A percentile compares a stretch with the other conserved stretches of the same genome.
These are phyloP conservation scores for Vanilla planifolia DNA, from an alignment of 106 monocot species.

Conservation along the genomic window DNA sequence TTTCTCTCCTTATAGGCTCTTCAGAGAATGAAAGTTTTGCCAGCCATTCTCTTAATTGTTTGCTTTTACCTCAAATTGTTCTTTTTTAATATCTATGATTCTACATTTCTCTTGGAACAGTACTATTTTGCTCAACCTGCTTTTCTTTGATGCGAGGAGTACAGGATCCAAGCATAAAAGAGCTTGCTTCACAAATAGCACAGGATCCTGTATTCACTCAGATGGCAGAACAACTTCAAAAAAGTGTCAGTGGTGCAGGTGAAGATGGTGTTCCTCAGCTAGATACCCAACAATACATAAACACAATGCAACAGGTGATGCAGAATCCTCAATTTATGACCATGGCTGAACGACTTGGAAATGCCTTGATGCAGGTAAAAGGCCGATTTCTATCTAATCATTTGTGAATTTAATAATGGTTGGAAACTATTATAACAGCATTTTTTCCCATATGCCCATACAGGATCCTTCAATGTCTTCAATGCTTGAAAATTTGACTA, in stretches of 20 bases:
- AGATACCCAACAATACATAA: constrained; percentile 67
- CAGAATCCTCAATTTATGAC: constrained; percentile 87
- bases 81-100: background rate
- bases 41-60: too few species aligned
- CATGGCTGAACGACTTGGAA: constrained; percentile 88
- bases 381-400: too few species aligned
- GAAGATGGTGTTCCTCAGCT: constrained; percentile 46
- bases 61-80: background rate
- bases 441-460: too few species aligned
- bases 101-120: too few species aligned
- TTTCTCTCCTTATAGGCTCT: too few species aligned
- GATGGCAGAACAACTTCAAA: constrained; percentile 94
- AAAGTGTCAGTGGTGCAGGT: constrained; percentile 45
- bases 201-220: constrained; percentile 74
- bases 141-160: constrained; percentile 6
- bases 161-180: constrained; percentile 86
- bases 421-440: too few species aligned
- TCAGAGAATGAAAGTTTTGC: too few species aligned
- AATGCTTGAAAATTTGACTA: constrained; percentile 73
- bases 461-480: constrained; percentile 83
- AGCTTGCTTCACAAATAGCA: constrained; percentile 84
- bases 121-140: background rate
- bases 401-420: too few species aligned
- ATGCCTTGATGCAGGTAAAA: constrained; percentile 83
- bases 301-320: constrained; percentile 90